Base-by-base conservation (phyloP, 768 basidiomycete species). In the Phaffia australis region DNA sequence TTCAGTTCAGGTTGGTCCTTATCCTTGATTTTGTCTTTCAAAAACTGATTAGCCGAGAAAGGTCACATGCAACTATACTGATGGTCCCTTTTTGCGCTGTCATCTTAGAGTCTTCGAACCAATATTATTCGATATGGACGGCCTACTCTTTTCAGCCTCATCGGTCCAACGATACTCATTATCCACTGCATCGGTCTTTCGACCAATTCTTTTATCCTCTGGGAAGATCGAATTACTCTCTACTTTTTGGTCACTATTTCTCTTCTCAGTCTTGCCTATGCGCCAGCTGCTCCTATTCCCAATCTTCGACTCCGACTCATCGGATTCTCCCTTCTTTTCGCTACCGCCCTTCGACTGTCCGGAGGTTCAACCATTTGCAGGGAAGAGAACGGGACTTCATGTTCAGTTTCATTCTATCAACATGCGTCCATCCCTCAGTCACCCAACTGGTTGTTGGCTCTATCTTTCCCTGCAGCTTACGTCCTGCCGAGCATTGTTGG, bases 161-260 rank as follows among this genome's bases (percentile, higher is more conserved):
- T 75, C 55, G 76, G 73, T 4, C 74, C 76, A 5, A 30, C 73
- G n/a, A 59, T 77, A 19, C 67, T 76, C 29, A 29, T 75, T 64
- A 78, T 90, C 2, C 92, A 98, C 72, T 76, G 85, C 1, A 63
- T 87, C 3, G 79, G 86, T 8, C 94, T 94, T 76, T 82, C 86
- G 19, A 94, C 92, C 29, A 98, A 98, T 79, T 95, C 92, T 0
- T 94, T 89, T 79, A 89, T 88, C n/a, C 83, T 98, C 75, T 97
- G 92, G 91, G 95, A 99, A 81, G 93, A 97, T 74, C 82, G 82
- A 42, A 79, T 89, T 64, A 80, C 87, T 15, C 82, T 84, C 9
- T 93, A 85, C 81, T 81, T 98, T 63, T 78, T 85, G 68, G 74
- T 85, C 54, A 74, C 78, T 11, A 70, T 76, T 50, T 71, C 82